Conservation (phyloP, 225 moss, liverwort and hornwort genomes). For the Pseudisothecium myosuroides region DNA sequence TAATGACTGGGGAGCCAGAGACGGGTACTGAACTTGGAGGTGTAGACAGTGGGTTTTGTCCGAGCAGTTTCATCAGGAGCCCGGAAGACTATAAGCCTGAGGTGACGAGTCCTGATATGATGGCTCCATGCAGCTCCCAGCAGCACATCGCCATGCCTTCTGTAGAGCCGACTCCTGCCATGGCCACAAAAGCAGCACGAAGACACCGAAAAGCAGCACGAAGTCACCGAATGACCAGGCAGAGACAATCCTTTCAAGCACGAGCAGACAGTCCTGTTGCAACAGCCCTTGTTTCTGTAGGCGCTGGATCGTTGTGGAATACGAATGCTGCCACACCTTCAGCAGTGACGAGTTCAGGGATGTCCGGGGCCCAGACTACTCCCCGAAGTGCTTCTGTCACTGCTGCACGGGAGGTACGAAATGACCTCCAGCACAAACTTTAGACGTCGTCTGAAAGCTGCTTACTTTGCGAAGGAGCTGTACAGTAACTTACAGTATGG, state of each 20-base stretch:
- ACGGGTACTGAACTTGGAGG: background rate
- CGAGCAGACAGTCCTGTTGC: background rate
- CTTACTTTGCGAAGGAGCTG: background rate
- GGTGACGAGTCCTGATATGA: background rate
- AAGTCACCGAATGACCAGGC: constrained; percentile 32
- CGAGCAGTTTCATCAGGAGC: constrained; percentile 12
- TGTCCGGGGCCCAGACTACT: background rate
- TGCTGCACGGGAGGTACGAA: constrained; percentile 11
- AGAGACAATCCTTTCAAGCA: constrained; percentile 17
- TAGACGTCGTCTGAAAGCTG: too few species aligned
- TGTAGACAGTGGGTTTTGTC: constrained; percentile 1
- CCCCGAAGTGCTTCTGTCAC: background rate
- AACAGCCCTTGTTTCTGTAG: background rate
- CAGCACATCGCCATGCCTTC: background rate
- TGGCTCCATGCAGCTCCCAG: constrained; percentile 3
- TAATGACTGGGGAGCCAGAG: constrained; percentile 22
- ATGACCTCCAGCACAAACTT: background rate
- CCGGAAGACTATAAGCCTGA: constrained; percentile 1
- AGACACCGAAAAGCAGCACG: too few species aligned
- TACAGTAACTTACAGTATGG: background rate
- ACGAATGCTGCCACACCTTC: background rate
- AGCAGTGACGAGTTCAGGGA: background rate
- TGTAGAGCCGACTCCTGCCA: constrained; percentile 11
- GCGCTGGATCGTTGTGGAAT: background rate
- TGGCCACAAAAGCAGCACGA: constrained; percentile 37